These are phyloP conservation scores for Endotrypanum monterogeii DNA, from an alignment of 208 protist genomes.

Conservation along the genomic window DNA sequence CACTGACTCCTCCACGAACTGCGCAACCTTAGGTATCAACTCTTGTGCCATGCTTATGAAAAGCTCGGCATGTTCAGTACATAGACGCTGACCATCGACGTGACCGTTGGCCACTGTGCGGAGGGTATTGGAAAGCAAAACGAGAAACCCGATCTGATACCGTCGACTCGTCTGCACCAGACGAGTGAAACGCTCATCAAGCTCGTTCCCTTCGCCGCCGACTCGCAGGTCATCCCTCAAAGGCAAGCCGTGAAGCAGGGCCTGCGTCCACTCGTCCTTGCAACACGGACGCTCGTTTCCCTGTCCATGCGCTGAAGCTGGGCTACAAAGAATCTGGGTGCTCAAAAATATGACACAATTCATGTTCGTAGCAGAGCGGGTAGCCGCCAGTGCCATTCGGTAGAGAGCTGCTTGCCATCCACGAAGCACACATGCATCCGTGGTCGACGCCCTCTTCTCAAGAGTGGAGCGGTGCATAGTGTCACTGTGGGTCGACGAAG, in stretches of 20 bases:
- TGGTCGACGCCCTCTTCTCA: neutral
- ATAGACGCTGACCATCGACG: slow-evolving; percentile 46
- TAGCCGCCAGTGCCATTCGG: slow-evolving; percentile 35
- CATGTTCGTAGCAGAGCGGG: slow-evolving; percentile 23
- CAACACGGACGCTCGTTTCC: slow-evolving; percentile 85
- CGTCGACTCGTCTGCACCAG: slow-evolving; percentile 38
- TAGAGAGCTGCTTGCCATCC: slow-evolving; percentile 57
- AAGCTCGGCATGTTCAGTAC: slow-evolving; percentile 47
- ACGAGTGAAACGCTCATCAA: slow-evolving; percentile 18
- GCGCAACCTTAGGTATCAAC: slow-evolving; percentile 47
- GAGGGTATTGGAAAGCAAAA: slow-evolving; percentile 56
- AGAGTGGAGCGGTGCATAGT: neutral
- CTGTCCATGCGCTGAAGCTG: slow-evolving; percentile 57
- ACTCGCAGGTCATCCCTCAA: neutral
- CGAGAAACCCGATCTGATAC: slow-evolving; percentile 66
- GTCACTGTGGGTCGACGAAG: neutral
- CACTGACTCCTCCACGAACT: slow-evolving; percentile 39
- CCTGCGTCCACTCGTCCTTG: slow-evolving; percentile 63
- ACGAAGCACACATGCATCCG: slow-evolving; percentile 14
- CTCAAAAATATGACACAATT: slow-evolving; percentile 58
- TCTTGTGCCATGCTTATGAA: slow-evolving; percentile 28
- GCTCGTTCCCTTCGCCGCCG: neutral
- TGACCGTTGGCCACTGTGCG: slow-evolving; percentile 37
- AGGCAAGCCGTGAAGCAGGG: slow-evolving; percentile 35
- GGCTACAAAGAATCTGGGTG: slow-evolving; percentile 60